These are phyloP conservation scores for Xylaria sp. DNA, from an alignment of 2,329 filamentous ascomycete species.

Conservation along the genomic window DNA sequence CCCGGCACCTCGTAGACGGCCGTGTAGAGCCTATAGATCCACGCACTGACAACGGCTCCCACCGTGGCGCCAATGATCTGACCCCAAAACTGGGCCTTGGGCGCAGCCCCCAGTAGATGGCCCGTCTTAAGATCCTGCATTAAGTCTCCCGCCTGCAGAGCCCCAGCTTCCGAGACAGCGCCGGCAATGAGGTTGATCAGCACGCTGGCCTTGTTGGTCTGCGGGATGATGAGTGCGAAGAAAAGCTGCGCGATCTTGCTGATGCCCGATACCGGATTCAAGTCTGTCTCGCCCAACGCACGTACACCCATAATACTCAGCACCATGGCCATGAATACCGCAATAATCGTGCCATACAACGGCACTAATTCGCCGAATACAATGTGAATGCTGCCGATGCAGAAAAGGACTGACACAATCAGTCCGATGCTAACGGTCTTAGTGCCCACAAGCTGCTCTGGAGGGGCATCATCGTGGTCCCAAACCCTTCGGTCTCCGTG, in stretches of 20 bases:
- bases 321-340: slow-evolving; percentile 83
- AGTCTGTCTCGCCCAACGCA: slow-evolving; percentile 80
- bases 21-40: slow-evolving; percentile 89
- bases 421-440: slow-evolving; percentile 77
- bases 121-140: slow-evolving; percentile 98
- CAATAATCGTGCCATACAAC: slow-evolving; percentile 73
- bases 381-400: slow-evolving; percentile 79
- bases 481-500: slow-evolving; percentile 42
- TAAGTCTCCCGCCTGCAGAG: slow-evolving; percentile 92
- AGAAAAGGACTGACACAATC: slow-evolving; percentile 76
- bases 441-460: slow-evolving; percentile 78
- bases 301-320: slow-evolving; percentile 76
- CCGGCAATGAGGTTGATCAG: slow-evolving; percentile 94
- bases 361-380: slow-evolving; percentile 86
- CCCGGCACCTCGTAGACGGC: slow-evolving; percentile 86
- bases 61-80: slow-evolving; percentile 89
- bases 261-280: slow-evolving; percentile 96
- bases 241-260: slow-evolving; percentile 95
- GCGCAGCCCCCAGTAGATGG: slow-evolving; percentile 87
- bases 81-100: slow-evolving; percentile 95
- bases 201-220: slow-evolving; percentile 81
- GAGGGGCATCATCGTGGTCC: slow-evolving; percentile 78
- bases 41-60: slow-evolving; percentile 83
- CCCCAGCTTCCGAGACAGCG: slow-evolving; percentile 83
- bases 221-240: slow-evolving; percentile 87